Evolutionary conservation across 108 stramenopile genomes (phyloP).

Genomic region (Cyclotella atomus): DNA sequence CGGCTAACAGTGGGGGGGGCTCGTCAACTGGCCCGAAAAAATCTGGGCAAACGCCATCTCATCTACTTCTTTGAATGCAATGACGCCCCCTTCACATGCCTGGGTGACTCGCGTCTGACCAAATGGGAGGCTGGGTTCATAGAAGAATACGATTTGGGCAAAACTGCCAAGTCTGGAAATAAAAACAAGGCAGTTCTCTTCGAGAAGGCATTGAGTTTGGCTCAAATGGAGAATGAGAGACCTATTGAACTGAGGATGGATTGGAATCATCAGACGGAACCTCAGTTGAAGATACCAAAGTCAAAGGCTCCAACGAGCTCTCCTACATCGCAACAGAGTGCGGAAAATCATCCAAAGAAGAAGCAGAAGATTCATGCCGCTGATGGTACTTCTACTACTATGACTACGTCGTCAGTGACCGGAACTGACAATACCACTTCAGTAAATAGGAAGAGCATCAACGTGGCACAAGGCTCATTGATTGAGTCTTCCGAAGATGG

Average conservation of each 20-base stretch:
- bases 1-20: slow-evolving; percentile 80
- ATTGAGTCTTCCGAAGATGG: slow-evolving; percentile 53
- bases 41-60: slow-evolving; percentile 82
- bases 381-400: not conserved
- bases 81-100: slow-evolving; percentile 80
- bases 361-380: not conserved
- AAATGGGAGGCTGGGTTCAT: slow-evolving; percentile 76
- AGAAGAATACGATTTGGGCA: slow-evolving; percentile 81
- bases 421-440: not conserved
- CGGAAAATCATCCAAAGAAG: not conserved
- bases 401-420: not conserved
- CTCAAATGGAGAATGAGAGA: slow-evolving; percentile 68
- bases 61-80: slow-evolving; percentile 87
- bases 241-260: slow-evolving; percentile 83
- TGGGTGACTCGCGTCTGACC: slow-evolving; percentile 59
- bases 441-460: slow-evolving; percentile 31
- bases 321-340: not conserved
- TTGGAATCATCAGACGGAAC: slow-evolving; percentile 72
- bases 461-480: slow-evolving; percentile 16
- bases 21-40: slow-evolving; percentile 71
- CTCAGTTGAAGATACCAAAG: slow-evolving; percentile 23
- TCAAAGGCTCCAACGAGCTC: not conserved
- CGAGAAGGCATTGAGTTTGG: slow-evolving; percentile 71
- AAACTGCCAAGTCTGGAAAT: slow-evolving; percentile 67
- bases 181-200: slow-evolving; percentile 56